Conservation (phyloP, 768 basidiomycete species). For the Macrocybe gigantea region DNA sequence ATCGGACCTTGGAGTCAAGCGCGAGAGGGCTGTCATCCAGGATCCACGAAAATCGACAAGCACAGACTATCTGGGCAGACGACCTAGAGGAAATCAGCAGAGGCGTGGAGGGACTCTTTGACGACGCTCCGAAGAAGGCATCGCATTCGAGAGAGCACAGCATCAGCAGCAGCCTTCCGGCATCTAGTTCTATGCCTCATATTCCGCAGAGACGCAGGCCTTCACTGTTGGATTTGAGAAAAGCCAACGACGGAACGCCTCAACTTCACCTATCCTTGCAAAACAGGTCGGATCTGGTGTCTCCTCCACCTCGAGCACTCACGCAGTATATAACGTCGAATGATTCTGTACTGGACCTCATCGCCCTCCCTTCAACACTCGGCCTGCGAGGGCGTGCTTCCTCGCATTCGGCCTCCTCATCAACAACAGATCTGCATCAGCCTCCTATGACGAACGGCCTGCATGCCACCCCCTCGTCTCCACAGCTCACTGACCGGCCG, state of each 20-base stretch:
- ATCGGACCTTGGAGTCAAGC: slow-evolving; percentile 41
- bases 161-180: slow-evolving; percentile 43
- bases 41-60: slow-evolving; percentile 37
- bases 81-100: slow-evolving; percentile 61
- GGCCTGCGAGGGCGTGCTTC: slow-evolving; percentile 43
- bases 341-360: slow-evolving; percentile 41
- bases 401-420: slow-evolving; percentile 17
- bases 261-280: slow-evolving; percentile 48
- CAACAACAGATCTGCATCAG: slow-evolving; percentile 3
- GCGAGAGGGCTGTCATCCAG: slow-evolving; percentile 48
- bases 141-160: slow-evolving; percentile 12
- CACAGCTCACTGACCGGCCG: slow-evolving; percentile 29
- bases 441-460: slow-evolving; percentile 7
- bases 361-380: slow-evolving; percentile 65
- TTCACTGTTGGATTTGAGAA: slow-evolving; percentile 39
- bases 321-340: slow-evolving; percentile 64
- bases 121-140: slow-evolving; percentile 10
- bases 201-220: slow-evolving; percentile 25
- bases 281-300: slow-evolving; percentile 47
- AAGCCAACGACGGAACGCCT: slow-evolving; percentile 19
- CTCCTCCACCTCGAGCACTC: slow-evolving; percentile 68
- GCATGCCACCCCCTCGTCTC: slow-evolving; percentile 16
- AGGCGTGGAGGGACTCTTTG: slow-evolving; percentile 57
- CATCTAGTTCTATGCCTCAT: slow-evolving; percentile 10
- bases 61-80: slow-evolving; percentile 56